phyloP scores from a whole-genome alignment of 2,329 filamentous ascomycete species.

The Calonectria pauciramosa region DNA sequence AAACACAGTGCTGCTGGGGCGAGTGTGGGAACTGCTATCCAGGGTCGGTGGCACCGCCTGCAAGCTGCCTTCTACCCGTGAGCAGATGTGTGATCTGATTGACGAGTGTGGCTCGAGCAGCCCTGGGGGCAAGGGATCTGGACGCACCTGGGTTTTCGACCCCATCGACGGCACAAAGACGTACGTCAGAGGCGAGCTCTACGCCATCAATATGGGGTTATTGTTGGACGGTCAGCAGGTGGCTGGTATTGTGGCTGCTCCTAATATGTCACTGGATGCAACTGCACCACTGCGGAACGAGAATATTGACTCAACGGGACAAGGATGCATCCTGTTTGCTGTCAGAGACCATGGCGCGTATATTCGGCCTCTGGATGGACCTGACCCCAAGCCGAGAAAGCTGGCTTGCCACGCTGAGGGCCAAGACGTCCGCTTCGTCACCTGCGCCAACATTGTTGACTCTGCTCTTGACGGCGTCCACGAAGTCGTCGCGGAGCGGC shows the following conservation, averaged over 20 bases:
- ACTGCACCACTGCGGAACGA: constrained; percentile 57
- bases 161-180: constrained; percentile 73
- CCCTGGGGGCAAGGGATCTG: constrained; percentile 49
- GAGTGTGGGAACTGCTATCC: constrained; percentile 63
- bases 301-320: constrained; percentile 57
- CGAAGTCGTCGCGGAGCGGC: constrained; percentile 55
- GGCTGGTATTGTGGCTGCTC: constrained; percentile 63
- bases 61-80: constrained; percentile 53
- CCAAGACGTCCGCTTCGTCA: constrained; percentile 59
- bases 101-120: constrained; percentile 63
- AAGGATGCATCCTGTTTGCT: constrained; percentile 66
- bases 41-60: constrained; percentile 47
- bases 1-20: constrained; percentile 57
- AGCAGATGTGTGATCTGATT: constrained; percentile 66
- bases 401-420: constrained; percentile 49
- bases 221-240: constrained; percentile 64
- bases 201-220: constrained; percentile 70
- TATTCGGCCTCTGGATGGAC: constrained; percentile 55
- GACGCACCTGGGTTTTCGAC: constrained; percentile 70
- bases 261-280: constrained; percentile 59
- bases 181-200: constrained; percentile 66
- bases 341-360: constrained; percentile 63
- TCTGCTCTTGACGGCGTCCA: constrained; percentile 65
- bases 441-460: constrained; percentile 60
- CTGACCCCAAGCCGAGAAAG: constrained; percentile 42